A percentile compares a stretch with the other conserved stretches of the same genome.
Evolutionary conservation across 805 yeast genomes (phyloP).

Genomic region (Wickerhamiella spandovensis): DNA sequence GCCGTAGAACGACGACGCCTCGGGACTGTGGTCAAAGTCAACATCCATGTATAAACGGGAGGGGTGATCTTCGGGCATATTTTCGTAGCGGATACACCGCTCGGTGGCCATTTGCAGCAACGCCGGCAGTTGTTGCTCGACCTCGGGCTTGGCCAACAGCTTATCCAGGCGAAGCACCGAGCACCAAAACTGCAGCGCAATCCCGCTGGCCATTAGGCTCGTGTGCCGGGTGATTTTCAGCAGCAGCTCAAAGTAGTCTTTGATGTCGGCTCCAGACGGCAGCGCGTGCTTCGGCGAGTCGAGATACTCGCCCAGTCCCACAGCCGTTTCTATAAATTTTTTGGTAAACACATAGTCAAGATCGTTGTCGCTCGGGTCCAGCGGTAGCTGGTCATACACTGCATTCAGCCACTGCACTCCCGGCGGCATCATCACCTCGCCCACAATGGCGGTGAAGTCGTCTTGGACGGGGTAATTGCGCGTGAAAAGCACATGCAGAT

Average conservation of each 20-base stretch:
- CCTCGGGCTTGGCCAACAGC: constrained; percentile 27
- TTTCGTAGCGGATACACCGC: constrained; percentile 60
- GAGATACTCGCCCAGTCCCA: constrained; percentile 68
- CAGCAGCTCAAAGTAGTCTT: constrained; percentile 58
- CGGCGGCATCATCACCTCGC: constrained; percentile 56
- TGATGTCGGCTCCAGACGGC: constrained; percentile 46
- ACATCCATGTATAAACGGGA: constrained; percentile 58
- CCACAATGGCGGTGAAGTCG: constrained; percentile 69
- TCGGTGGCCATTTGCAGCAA: constrained; percentile 66
- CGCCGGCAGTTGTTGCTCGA: constrained; percentile 46
- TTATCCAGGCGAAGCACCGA: constrained; percentile 73
- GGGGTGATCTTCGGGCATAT: constrained; percentile 48
- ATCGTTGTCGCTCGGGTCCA: constrained; percentile 61
- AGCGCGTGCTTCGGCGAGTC: constrained; percentile 26
- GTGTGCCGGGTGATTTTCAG: constrained; percentile 71
- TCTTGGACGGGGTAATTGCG: constrained; percentile 50
- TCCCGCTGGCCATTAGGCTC: constrained; percentile 78
- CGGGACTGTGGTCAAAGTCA: constrained; percentile 83
- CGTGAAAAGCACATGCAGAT: constrained; percentile 78
- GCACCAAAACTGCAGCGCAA: constrained; percentile 91
- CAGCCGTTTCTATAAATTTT: constrained; percentile 87
- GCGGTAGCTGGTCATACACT: constrained; percentile 41
- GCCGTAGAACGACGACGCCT: constrained; percentile 57
- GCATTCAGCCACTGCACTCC: constrained; percentile 59
- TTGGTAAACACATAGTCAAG: constrained; percentile 67